Conservation (phyloP, 1,139 yeast species). For the Candida sp. region DNA sequence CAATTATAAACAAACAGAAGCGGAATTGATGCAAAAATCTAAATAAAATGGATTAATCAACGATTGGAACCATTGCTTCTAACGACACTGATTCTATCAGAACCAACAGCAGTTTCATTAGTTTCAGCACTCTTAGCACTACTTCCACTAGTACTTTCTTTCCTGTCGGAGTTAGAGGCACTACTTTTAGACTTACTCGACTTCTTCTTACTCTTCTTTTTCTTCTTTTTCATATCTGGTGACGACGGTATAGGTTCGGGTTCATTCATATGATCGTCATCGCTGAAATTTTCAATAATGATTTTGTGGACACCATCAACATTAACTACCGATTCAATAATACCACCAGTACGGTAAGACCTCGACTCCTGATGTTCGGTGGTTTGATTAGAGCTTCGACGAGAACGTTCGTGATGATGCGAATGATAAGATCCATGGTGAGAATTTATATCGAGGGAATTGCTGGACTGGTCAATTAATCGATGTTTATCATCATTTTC, state of each 20-base stretch:
- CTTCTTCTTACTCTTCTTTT: slow-evolving; percentile 1
- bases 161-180: not conserved
- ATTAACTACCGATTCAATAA: slow-evolving; percentile 79
- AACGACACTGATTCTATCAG: not conserved
- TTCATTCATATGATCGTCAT: slow-evolving; percentile 21
- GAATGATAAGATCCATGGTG: not conserved
- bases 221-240: slow-evolving; percentile 2
- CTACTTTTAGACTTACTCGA: not conserved
- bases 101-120: not conserved
- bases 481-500: not conserved
- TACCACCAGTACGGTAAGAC: slow-evolving; percentile 60
- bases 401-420: not conserved
- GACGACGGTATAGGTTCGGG: not conserved
- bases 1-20: too few relatives aligned
- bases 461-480: not conserved
- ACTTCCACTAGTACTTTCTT: not conserved
- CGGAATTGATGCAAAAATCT: too few relatives aligned
- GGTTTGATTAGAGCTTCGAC: not conserved
- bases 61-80: not conserved
- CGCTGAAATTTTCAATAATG: slow-evolving; percentile 64
- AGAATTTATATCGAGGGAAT: not conserved
- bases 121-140: not conserved
- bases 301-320: slow-evolving; percentile 86
- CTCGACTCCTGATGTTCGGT: slow-evolving; percentile 33
- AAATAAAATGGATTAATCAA: too few relatives aligned